These are phyloP conservation scores for Chernovozyma sophiae-reginae DNA, from an alignment of 1,139 yeast species.

Conservation along the genomic window DNA sequence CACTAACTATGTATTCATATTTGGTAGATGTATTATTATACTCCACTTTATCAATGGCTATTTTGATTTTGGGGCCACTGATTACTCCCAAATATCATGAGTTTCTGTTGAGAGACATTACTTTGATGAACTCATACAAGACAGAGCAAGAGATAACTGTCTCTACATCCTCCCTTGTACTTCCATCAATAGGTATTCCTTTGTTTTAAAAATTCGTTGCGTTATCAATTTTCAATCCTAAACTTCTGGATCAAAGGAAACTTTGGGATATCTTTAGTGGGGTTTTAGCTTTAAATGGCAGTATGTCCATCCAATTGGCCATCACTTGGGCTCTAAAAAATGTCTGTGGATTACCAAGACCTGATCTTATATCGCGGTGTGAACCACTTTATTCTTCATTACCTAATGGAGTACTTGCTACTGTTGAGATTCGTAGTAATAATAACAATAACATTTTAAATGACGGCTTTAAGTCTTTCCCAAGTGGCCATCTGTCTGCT, in stretches of 20 bases:
- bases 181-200: conserved; percentile 30
- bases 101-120: conserved; percentile 31
- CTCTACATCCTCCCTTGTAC: conserved; percentile 26
- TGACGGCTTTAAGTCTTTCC: conserved; percentile 50
- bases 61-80: conserved; percentile 24
- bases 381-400: conserved; percentile 20
- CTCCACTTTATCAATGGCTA: conserved; percentile 16
- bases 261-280: conserved; percentile 43
- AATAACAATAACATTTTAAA: conserved; percentile 21
- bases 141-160: conserved; percentile 29
- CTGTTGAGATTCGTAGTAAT: conserved; percentile 33
- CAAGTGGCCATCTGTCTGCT: conserved; percentile 51
- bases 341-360: conserved; percentile 43
- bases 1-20: conserved; percentile 28
- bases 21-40: conserved; percentile 33
- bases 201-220: conserved; percentile 22
- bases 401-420: conserved; percentile 21
- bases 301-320: conserved; percentile 36
- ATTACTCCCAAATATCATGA: conserved; percentile 39
- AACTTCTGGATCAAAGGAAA: conserved; percentile 20
- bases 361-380: conserved; percentile 45
- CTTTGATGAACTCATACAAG: conserved; percentile 29
- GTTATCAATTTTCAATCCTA: conserved; percentile 17
- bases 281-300: conserved; percentile 34
- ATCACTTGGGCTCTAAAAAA: conserved; percentile 43